A percentile compares a stretch with the other conserved stretches of the same genome.
Evolutionary conservation across 768 basidiomycete species (phyloP).

Genomic region (Boletus rubescentipes): DNA sequence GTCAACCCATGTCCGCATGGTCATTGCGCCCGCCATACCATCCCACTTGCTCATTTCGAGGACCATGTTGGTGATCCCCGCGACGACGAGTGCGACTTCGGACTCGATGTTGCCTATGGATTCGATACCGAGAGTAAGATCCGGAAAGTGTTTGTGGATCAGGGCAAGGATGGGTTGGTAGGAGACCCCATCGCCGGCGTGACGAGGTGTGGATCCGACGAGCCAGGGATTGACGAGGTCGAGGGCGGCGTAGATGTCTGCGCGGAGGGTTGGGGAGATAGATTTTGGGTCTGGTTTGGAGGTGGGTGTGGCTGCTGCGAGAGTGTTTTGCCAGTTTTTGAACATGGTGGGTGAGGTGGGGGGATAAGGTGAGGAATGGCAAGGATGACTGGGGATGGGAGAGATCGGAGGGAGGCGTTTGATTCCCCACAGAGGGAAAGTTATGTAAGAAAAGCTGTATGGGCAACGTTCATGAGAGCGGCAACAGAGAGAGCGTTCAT

Average conservation of each 20-base stretch:
- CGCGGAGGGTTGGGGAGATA: slow-evolving; percentile 49
- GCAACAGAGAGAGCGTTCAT: no score
- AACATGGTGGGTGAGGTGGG: slow-evolving; percentile 36
- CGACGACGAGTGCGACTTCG: slow-evolving; percentile 50
- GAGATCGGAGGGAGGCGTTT: slow-evolving; percentile 2
- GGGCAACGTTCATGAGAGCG: neutral
- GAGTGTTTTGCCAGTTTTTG: slow-evolving; percentile 43
- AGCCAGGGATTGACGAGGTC: slow-evolving; percentile 50
- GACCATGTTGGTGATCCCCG: slow-evolving; percentile 54
- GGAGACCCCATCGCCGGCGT: slow-evolving; percentile 56
- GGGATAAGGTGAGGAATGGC: neutral
- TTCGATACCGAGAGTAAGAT: slow-evolving; percentile 45
- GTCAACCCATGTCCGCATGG: slow-evolving; percentile 56
- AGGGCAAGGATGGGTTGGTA: slow-evolving; percentile 43
- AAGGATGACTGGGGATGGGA: neutral
- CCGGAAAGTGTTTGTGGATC: slow-evolving; percentile 52
- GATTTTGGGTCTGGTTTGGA: slow-evolving; percentile 32
- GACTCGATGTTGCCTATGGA: slow-evolving; percentile 45
- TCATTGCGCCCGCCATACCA: slow-evolving; percentile 54
- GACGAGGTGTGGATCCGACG: slow-evolving; percentile 38
- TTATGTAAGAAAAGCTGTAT: slow-evolving; percentile 19
- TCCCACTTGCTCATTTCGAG: slow-evolving; percentile 57
- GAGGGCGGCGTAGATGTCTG: slow-evolving; percentile 49
- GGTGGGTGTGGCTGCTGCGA: slow-evolving; percentile 29
- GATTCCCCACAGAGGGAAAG: neutral